phyloP scores from a whole-genome alignment of 805 yeast genomes.

The Metschnikowia kunwiensis region DNA sequence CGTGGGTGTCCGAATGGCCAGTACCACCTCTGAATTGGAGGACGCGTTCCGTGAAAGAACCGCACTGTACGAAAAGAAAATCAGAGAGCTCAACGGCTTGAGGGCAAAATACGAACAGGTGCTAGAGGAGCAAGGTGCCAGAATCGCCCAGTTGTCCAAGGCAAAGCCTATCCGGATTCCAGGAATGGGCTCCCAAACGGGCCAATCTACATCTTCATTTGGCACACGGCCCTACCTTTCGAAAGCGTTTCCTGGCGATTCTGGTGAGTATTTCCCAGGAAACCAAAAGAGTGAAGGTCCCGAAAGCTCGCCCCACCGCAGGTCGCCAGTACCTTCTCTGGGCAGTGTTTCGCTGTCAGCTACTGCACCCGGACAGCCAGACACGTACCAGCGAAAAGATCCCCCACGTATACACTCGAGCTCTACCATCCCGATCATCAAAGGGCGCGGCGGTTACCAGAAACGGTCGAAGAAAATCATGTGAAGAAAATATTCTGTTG shows the following conservation, averaged over 20 bases:
- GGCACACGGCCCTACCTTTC: neutral
- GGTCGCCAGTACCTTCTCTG: neutral
- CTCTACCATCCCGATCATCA: constrained; percentile 29
- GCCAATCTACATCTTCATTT: neutral
- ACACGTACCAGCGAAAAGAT: neutral
- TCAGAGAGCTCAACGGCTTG: constrained; percentile 31
- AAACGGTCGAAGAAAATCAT: constrained; percentile 39
- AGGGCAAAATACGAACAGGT: constrained; percentile 33
- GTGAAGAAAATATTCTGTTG: constrained; percentile 11
- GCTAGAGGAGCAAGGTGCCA: constrained; percentile 36
- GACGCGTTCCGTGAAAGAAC: constrained; percentile 24
- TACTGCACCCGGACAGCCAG: neutral
- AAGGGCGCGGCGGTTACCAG: constrained; percentile 46
- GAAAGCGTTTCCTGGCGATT: neutral
- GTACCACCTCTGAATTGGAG: constrained; percentile 27
- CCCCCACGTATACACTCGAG: constrained; percentile 1
- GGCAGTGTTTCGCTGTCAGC: constrained; percentile 4
- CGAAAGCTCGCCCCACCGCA: neutral
- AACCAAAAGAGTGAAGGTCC: no score
- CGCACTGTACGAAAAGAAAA: constrained; percentile 31
- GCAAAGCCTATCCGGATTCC: constrained; percentile 36
- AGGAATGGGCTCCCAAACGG: constrained; percentile 1
- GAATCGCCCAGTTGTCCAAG: constrained; percentile 33
- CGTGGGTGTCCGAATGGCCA: constrained; percentile 23
- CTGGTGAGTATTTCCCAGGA: neutral